A percentile compares a stretch with the other conserved stretches of the same genome.
Evolutionary conservation across 176 grass and related monocot genomes (phyloP).

Genomic region (Echinochloa phyllopogon): DNA sequence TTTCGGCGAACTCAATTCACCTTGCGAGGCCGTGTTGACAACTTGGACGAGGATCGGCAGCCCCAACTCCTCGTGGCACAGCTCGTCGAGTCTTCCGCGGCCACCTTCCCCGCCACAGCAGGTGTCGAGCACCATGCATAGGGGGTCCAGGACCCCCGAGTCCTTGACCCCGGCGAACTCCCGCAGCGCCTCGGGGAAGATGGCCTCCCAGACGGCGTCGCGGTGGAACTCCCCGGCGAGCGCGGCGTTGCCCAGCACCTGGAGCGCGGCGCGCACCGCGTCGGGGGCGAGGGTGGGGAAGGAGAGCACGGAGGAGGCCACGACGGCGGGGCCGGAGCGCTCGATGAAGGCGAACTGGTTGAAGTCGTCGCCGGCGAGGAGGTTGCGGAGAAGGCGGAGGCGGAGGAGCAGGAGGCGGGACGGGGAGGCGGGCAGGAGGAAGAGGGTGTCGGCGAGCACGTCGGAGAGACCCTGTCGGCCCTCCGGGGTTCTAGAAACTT

Average conservation of each 20-base stretch:
- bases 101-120: slow-evolving; percentile 73
- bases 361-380: slow-evolving; percentile 69
- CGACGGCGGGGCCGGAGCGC: slow-evolving; percentile 42
- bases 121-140: slow-evolving; percentile 92
- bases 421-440: slow-evolving; percentile 31
- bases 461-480: slow-evolving; percentile 58
- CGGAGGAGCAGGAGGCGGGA: slow-evolving; percentile 44
- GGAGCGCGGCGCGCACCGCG: slow-evolving; percentile 56
- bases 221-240: slow-evolving; percentile 68
- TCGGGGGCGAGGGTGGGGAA: slow-evolving; percentile 41
- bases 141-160: slow-evolving; percentile 58
- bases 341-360: slow-evolving; percentile 73
- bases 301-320: slow-evolving; percentile 46
- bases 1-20: slow-evolving; percentile 33
- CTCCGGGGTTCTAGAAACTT: slow-evolving; percentile 54
- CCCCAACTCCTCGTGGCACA: slow-evolving; percentile 53
- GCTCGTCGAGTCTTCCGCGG: slow-evolving; percentile 55
- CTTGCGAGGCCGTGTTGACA: slow-evolving; percentile 57
- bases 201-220: slow-evolving; percentile 66
- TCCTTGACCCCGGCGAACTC: slow-evolving; percentile 57
- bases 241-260: slow-evolving; percentile 73
- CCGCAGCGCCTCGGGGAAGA: slow-evolving; percentile 64
- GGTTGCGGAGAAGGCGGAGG: slow-evolving; percentile 85
- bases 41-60: slow-evolving; percentile 59
- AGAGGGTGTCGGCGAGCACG: slow-evolving; percentile 43